Evolutionary conservation across 495 filamentous ascomycete genomes (phyloP).

Genomic region (Trichoderma reesei): DNA sequence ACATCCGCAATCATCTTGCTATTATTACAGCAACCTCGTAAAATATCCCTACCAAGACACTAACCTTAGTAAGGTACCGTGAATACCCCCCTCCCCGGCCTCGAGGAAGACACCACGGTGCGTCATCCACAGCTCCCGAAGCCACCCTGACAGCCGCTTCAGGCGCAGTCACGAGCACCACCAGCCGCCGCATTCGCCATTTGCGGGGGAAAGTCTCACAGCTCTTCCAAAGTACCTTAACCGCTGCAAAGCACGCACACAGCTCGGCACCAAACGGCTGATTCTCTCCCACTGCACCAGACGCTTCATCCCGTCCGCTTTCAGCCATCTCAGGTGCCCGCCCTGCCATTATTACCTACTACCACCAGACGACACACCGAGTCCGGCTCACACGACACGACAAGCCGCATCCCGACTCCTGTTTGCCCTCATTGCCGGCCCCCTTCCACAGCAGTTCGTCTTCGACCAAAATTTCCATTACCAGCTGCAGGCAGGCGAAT

Average conservation of each 20-base stretch:
- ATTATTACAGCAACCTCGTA: neutral
- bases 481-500: neutral
- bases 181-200: neutral
- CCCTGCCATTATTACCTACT: too few relatives aligned
- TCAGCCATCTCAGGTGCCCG: constrained; percentile 7
- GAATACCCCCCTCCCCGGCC: neutral
- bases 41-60: too few relatives aligned
- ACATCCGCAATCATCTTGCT: neutral
- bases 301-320: neutral
- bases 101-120: neutral
- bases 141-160: neutral
- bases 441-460: too few relatives aligned
- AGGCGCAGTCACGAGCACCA: neutral
- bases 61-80: too few relatives aligned
- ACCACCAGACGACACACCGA: too few relatives aligned
- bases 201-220: too few relatives aligned
- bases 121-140: neutral
- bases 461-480: neutral
- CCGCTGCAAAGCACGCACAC: too few relatives aligned
- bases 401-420: neutral
- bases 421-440: too few relatives aligned
- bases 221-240: too few relatives aligned
- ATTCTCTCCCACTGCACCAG: neutral
- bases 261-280: too few relatives aligned
- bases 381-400: constrained; percentile 3